A percentile compares a stretch with the other conserved stretches of the same genome.
phyloP scores from a whole-genome alignment of 83 land plant genomes.

The Diphasiastrum complanatum region DNA sequence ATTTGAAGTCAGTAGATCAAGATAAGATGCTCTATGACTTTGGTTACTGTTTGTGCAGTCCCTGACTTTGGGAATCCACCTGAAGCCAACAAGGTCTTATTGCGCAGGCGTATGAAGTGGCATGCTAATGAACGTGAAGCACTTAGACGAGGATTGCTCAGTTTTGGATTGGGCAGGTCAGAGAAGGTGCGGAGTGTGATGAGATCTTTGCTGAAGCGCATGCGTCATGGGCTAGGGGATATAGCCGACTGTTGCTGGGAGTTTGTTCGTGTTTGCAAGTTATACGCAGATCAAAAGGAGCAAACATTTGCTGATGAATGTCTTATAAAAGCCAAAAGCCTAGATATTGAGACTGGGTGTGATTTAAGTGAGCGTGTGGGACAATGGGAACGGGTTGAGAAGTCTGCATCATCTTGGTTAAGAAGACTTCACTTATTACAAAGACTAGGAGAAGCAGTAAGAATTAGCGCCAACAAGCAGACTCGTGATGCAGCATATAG shows the following conservation, averaged over 20 bases:
- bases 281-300: conserved; percentile 31
- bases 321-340: conserved; percentile 25
- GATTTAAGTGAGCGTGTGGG: conserved; percentile 36
- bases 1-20: too few relatives aligned
- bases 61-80: too few relatives aligned
- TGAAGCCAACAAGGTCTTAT: conserved; percentile 19
- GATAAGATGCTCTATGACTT: too few relatives aligned
- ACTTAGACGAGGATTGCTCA: conserved; percentile 36
- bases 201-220: conserved; percentile 27
- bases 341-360: conserved; percentile 36
- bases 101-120: conserved; percentile 35
- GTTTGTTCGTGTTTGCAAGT: conserved; percentile 31
- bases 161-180: conserved; percentile 41
- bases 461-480: conserved; percentile 33
- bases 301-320: conserved; percentile 30
- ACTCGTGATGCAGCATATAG: conserved; percentile 35
- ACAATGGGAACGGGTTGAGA: conserved; percentile 32
- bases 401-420: conserved; percentile 34
- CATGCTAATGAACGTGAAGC: conserved; percentile 36
- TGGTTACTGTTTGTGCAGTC: too few relatives aligned
- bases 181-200: conserved; percentile 36
- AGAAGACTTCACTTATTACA: conserved; percentile 33
- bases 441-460: conserved; percentile 32
- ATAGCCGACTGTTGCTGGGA: conserved; percentile 44
- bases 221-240: conserved; percentile 42